phyloP scores from a whole-genome alignment of 345 rosid species.

The Eucalyptus urophylla region DNA sequence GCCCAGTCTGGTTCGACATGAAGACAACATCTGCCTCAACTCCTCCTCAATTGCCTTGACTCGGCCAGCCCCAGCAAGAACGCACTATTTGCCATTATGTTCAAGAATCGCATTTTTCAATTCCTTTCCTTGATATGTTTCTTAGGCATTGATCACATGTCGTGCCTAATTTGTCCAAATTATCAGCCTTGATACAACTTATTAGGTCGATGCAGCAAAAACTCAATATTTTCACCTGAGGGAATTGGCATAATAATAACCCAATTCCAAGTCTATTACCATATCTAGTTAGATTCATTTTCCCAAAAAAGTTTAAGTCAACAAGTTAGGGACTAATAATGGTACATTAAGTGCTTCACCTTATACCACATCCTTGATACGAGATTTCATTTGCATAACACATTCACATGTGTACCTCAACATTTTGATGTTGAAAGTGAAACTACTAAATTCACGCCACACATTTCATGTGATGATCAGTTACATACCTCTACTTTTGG shows the following conservation, averaged over 20 bases:
- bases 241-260: neutral
- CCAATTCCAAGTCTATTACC: neutral
- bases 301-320: neutral
- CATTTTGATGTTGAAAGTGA: neutral
- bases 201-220: neutral
- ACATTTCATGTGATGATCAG: neutral
- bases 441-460: neutral
- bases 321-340: fast-evolving
- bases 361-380: neutral
- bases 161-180: neutral
- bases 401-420: neutral
- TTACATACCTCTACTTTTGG: neutral
- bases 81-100: neutral
- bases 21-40: neutral
- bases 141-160: neutral
- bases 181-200: neutral
- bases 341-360: neutral
- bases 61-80: neutral
- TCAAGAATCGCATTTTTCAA: neutral
- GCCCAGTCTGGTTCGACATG: neutral
- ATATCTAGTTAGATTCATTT: neutral
- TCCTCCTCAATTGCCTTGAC: neutral
- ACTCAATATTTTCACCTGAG: neutral
- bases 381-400: neutral
- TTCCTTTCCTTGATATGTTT: neutral